Evolutionary conservation across 257 asterid species (phyloP).

Genomic region (Parsonsia alboflavescens): DNA sequence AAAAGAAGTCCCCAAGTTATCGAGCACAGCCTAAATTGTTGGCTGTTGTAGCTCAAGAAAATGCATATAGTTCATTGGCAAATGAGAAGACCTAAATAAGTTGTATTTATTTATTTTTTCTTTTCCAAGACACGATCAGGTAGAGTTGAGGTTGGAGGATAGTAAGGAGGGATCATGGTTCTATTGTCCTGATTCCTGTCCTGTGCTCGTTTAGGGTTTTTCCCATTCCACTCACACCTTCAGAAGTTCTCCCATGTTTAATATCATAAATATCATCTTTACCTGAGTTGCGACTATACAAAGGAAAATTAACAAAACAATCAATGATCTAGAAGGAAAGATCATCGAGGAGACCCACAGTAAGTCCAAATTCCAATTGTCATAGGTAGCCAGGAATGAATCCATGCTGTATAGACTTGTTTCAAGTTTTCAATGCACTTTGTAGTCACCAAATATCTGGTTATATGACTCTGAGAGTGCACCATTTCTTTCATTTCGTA

Average conservation of each 20-base stretch:
- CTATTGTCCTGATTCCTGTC: background rate
- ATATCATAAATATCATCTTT: background rate
- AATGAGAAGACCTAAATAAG: background rate
- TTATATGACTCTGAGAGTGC: background rate
- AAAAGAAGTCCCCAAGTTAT: background rate
- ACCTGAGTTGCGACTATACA: background rate
- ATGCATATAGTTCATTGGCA: background rate
- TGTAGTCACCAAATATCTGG: background rate
- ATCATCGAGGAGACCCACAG: too few relatives aligned
- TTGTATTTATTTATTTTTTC: background rate
- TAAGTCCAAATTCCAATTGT: background rate
- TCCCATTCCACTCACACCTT: background rate
- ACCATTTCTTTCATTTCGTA: background rate
- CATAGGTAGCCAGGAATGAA: background rate
- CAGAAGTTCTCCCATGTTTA: background rate
- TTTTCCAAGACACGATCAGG: background rate
- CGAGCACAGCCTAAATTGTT: background rate
- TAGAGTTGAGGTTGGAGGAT: background rate
- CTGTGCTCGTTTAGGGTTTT: background rate
- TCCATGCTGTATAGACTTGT: background rate
- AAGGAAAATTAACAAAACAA: background rate
- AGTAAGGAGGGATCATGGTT: background rate
- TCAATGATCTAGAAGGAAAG: background rate
- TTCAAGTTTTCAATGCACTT: background rate
- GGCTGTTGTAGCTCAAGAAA: background rate